Percentiles rank a stretch among this genome's conserved stretches.
These are phyloP conservation scores for Ambrosia artemisiifolia DNA, from an alignment of 129 eudicot genomes.

Conservation along the genomic window DNA sequence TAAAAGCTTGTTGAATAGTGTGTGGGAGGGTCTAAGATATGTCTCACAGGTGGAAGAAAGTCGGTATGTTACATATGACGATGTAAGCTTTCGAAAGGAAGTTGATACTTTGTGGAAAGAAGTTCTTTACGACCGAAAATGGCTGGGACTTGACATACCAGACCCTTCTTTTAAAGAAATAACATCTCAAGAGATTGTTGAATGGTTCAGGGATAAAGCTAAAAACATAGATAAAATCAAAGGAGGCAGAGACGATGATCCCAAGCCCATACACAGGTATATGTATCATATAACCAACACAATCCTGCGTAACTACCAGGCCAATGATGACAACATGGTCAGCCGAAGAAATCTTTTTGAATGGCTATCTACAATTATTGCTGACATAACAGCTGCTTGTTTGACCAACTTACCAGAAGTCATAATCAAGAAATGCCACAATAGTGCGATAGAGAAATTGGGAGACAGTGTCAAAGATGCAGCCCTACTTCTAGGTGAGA, in stretches of 20 bases:
- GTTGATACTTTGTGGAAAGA: background rate
- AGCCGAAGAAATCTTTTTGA: slow-evolving; percentile 20
- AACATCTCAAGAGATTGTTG: slow-evolving; percentile 13
- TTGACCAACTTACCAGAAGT: slow-evolving; percentile 34
- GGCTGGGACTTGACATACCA: background rate
- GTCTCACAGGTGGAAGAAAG: slow-evolving; percentile 14
- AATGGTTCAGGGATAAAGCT: slow-evolving; percentile 19
- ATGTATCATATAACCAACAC: background rate
- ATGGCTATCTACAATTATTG: background rate
- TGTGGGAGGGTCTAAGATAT: slow-evolving; percentile 33
- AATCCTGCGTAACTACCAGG: background rate
- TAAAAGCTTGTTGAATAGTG: slow-evolving; percentile 14
- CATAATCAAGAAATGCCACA: slow-evolving; percentile 28
- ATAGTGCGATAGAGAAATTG: slow-evolving; percentile 21
- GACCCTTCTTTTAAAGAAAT: background rate
- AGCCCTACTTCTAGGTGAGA: slow-evolving; percentile 33
- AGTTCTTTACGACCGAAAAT: background rate
- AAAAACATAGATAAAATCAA: background rate
- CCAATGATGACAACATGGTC: background rate
- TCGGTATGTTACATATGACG: background rate
- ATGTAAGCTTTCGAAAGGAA: background rate
- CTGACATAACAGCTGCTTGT: slow-evolving; percentile 29
- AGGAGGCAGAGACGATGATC: no score
- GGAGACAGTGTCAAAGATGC: slow-evolving; percentile 27
- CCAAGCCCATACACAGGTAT: background rate